Evolutionary conservation across 1,284 basidiomycete species (phyloP), one percentile per base, ranked within the genome.

Genomic region (Puccinia brachypodii): DNA sequence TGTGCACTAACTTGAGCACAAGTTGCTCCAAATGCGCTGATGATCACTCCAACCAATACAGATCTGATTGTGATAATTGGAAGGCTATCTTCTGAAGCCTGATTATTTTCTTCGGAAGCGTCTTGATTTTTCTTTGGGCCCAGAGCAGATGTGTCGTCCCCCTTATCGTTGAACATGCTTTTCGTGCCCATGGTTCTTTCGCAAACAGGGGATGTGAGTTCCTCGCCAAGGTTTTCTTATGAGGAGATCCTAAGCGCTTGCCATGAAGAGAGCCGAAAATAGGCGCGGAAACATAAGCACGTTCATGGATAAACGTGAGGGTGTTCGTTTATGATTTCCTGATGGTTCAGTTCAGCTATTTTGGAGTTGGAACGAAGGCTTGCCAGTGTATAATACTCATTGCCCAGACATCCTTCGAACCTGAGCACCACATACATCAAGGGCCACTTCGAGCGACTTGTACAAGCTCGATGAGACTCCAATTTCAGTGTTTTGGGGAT

Each of bases 1-100:
- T 22, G 25, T 25, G 8, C 28, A 62, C 69, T 81, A 4, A 81
- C 79, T 53, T 81, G 79, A n/a, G 79, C 71, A 16, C 50, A 64
- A 31, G 79, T 62, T 14, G 79, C 79, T 2, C 79, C 79, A 75
- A 81, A 81, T 7, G 60, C 60, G 47, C 60, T 68, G 19, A 81
- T 44, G 0, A 68, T 28, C 28, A 75, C 2, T 11, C 71, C 79
- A 40, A 81, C 79, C 9, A 66, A 53, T 22, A 74, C 42, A 28
- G 79, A 81, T 72, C 79, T 69, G 47, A 81, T 4, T 25, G 78
- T 81, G 68, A 79, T 72, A 3, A 47, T 53, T 25, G 50, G 47
- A 19, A 76, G 68, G 14, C 31, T 44, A 22, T 71, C 68, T 50
- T 71, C 68, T 22, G 47, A 47, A 3, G 19, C 22, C n/a, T 38